These are phyloP conservation scores for Dillenia suffruticosa DNA, from an alignment of 164 flowering plant species.

Conservation along the genomic window DNA sequence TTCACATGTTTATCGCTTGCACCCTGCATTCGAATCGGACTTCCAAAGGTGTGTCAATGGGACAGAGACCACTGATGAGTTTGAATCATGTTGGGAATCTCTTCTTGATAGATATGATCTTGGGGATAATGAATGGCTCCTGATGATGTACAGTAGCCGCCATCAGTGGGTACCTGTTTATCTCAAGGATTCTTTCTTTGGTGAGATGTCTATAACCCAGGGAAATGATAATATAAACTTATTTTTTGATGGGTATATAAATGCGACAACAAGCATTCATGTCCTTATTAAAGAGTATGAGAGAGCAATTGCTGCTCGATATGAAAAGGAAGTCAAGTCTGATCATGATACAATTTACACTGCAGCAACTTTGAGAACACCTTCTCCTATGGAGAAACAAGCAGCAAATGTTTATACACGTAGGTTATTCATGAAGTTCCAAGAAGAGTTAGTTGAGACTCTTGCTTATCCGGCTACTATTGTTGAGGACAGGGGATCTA, in stretches of 20 bases:
- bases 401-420: conserved; percentile 45
- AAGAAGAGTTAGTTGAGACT: conserved; percentile 52
- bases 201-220: conserved; percentile 30
- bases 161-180: conserved; percentile 61
- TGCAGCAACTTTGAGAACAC: conserved; percentile 42
- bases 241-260: conserved; percentile 45
- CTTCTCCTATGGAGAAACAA: conserved; percentile 68
- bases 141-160: conserved; percentile 36
- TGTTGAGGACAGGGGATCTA: conserved; percentile 31
- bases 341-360: conserved; percentile 42
- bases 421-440: conserved; percentile 42
- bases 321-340: conserved; percentile 55
- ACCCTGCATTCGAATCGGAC: conserved; percentile 41
- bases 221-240: conserved; percentile 28
- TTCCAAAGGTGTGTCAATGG: conserved; percentile 41
- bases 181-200: conserved; percentile 48
- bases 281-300: conserved; percentile 48
- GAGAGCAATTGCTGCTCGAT: conserved; percentile 41
- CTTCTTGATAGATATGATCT: conserved; percentile 35
- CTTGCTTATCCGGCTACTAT: conserved; percentile 43
- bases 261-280: conserved; percentile 39
- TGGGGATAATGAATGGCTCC: conserved; percentile 50
- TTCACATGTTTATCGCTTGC: conserved; percentile 24
- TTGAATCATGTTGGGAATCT: conserved; percentile 44
- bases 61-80: conserved; percentile 47